Conservation (phyloP, 495 filamentous ascomycete genomes). For the Viridothelium virens region DNA sequence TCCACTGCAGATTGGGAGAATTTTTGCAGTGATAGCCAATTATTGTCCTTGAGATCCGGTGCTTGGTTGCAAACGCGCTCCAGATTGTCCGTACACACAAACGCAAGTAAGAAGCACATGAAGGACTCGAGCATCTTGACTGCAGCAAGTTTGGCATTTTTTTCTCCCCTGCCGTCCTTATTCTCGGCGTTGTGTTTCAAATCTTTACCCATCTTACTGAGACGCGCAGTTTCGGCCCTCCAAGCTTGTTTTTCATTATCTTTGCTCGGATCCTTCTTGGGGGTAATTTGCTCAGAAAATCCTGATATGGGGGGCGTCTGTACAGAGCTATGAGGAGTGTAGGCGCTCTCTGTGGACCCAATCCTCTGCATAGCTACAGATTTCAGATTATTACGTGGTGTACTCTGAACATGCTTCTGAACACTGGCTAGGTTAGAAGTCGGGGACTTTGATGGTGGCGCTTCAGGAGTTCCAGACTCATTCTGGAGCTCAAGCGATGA, state of each 20-base stretch:
- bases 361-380: slow-evolving; percentile 5
- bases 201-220: not conserved
- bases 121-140: slow-evolving; percentile 7
- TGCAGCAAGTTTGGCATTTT: slow-evolving; percentile 2
- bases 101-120: slow-evolving; percentile 4
- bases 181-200: slow-evolving; percentile 6
- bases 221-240: not conserved
- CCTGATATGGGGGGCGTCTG: not conserved
- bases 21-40: slow-evolving; percentile 3
- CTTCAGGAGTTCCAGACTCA: slow-evolving; percentile 19
- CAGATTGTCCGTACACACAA: not conserved
- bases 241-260: not conserved
- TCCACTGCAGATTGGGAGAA: not conserved
- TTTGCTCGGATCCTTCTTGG: not conserved
- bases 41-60: not conserved
- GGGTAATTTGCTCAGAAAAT: not conserved
- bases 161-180: slow-evolving; percentile 4
- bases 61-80: not conserved
- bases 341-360: not conserved
- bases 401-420: slow-evolving; percentile 19
- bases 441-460: slow-evolving; percentile 22
- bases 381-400: slow-evolving; percentile 2
- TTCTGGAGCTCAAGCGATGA: slow-evolving; percentile 13
- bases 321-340: slow-evolving; percentile 6
- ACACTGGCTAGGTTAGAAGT: slow-evolving; percentile 25